phyloP scores from a whole-genome alignment of 83 land plant genomes.

The Thuja plicata region DNA sequence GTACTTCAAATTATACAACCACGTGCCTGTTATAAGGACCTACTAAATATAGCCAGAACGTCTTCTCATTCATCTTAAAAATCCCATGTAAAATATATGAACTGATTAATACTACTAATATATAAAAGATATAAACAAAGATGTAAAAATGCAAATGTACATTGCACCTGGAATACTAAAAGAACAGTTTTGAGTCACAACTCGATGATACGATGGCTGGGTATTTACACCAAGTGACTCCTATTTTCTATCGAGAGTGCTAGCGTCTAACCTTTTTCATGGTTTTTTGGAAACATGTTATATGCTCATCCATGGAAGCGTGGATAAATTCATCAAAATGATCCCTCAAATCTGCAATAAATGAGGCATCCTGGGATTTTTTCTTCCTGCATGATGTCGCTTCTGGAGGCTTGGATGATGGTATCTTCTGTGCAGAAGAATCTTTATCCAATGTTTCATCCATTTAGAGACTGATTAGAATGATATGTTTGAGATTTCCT shows the following conservation, averaged over 20 bases:
- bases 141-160: not conserved
- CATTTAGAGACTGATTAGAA: not conserved
- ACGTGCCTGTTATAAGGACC: not conserved
- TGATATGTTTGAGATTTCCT: not conserved
- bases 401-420: constrained; percentile 20
- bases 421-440: not conserved
- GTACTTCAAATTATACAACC: not conserved
- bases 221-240: not conserved
- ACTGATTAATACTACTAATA: not conserved
- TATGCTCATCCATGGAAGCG: constrained; percentile 97
- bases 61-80: not conserved
- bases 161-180: not conserved
- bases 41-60: not conserved
- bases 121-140: not conserved
- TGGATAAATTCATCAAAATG: constrained; percentile 94
- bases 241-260: not conserved
- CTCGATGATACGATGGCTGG: not conserved
- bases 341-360: constrained; percentile 71
- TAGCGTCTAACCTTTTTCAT: constrained; percentile 61
- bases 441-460: not conserved
- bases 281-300: constrained; percentile 82
- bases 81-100: not conserved
- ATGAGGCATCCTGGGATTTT: constrained; percentile 70
- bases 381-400: constrained; percentile 82
- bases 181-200: not conserved